Evolutionary conservation across 2,329 filamentous ascomycete species (phyloP).

Genomic region (Metarhizium brunneum): DNA sequence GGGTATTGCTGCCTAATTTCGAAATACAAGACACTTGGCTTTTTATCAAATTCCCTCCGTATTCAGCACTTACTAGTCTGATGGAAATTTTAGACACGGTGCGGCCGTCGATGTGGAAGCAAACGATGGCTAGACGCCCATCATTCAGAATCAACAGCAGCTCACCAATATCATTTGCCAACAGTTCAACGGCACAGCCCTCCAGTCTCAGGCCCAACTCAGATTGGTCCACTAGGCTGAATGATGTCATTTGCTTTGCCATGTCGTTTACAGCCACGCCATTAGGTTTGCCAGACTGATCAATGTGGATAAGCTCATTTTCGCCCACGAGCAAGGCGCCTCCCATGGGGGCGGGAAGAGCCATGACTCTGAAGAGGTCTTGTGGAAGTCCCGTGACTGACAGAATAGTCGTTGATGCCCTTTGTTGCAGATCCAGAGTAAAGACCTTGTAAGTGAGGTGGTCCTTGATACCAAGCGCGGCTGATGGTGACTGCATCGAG

Average conservation of each 20-base stretch:
- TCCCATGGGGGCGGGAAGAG: conserved; percentile 77
- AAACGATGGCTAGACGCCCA: conserved; percentile 65
- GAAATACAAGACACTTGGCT: conserved; percentile 60
- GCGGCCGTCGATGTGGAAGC: conserved; percentile 80
- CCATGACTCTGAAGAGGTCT: conserved; percentile 74
- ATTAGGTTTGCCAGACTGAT: conserved; percentile 89
- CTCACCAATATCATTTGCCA: conserved; percentile 71
- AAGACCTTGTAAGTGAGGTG: conserved; percentile 88
- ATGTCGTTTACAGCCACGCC: conserved; percentile 90
- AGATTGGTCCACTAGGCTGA: conserved; percentile 79
- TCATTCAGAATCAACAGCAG: conserved; percentile 73
- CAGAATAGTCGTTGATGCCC: conserved; percentile 84
- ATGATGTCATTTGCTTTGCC: conserved; percentile 71
- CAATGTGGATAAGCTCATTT: conserved; percentile 90
- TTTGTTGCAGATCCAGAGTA: conserved; percentile 86
- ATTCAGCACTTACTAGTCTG: conserved; percentile 50
- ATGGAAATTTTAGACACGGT: conserved; percentile 83
- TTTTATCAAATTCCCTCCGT: conserved; percentile 53
- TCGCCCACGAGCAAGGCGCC: conserved; percentile 78
- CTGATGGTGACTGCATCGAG: conserved; percentile 63
- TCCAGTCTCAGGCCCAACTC: conserved; percentile 73
- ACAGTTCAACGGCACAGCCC: conserved; percentile 64
- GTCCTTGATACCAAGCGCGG: conserved; percentile 74
- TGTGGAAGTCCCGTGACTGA: conserved; percentile 79
- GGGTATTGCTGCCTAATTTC: conserved; percentile 53